Base-by-base conservation (phyloP, 306 rosid genomes). In the Corylus americana region DNA sequence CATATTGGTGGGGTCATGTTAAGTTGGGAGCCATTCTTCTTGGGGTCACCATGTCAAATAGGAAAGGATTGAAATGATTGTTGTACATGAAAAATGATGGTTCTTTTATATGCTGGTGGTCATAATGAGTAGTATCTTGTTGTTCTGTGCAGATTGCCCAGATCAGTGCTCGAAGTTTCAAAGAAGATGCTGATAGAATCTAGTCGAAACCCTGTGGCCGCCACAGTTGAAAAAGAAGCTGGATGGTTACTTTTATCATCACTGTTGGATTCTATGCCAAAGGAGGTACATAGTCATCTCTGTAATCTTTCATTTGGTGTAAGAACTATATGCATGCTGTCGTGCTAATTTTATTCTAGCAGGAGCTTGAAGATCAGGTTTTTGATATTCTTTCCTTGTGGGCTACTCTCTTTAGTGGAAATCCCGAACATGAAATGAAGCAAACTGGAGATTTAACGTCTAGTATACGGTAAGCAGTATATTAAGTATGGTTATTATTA, bases 241-340 rank as follows among this genome's bases (percentile, higher is more conserved):
- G 99, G 99, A 64, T 95, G 98, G 98, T 88, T 91, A 84, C 97
- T 95, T 80, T 85, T 95, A 57, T 93, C 99, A 71, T 93, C 98
- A 73, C 83, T 91, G 55, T 89, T 92, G 76, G 93, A 92, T 84
- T 92, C 97, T 85, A 83, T 95, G 88, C 95, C 97, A 11, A 91
- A 89, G 84, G 94, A 95, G 98, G 98, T 92, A 85, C 49, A 8
- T 47, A 70, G 68, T 87, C 72, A 50, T 71, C 63, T 48, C 49
- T 64, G 7, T 74, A 53, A 74, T 61, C 7, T 62, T 67, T 67
- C 17, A 20, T 67, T 39, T 42, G 7, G 29, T 62, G 61, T 63
- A 8, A 47, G 54, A 71, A 76, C 77, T 25, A 81, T 50, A 55
- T 85, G 47, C 44, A 54, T 53, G 50, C 74, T 83, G 73, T 71